Base-by-base conservation (phyloP, 805 yeast genomes). In the Candida adriatica region DNA sequence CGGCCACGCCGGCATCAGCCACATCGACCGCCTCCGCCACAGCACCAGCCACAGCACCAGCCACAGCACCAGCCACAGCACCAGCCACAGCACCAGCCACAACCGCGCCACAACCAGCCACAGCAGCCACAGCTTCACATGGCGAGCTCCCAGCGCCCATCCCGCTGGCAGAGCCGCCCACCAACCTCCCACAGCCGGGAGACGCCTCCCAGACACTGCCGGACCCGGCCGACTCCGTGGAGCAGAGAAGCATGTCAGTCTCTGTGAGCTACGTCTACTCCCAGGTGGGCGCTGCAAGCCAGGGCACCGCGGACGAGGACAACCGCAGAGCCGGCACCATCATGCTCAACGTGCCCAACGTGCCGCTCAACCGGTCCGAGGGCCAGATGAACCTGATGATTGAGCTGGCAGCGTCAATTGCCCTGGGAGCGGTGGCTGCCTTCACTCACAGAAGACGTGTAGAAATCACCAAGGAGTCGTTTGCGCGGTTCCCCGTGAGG, bases 371-470 rank as follows among this genome's bases (percentile, higher is more conserved):
- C 36, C 73, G 78, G 32, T 79, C 76, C n/a, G 67, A 69, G 22
- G 65, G 73, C 11, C 47, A 41, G 21, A 60, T 79, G 19, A 77
- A 73, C 46, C 74, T 71, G 21, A 63, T 80, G 33, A 70, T 81
- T 9, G 62, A 78, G 17, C 56, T 80, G 35, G 86, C 87, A 2
- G 78, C 88, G 0, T 74, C 75, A 16, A 66, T 80, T 54, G 87
- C 87, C 1, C 64, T 78, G 51, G 60, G 79, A 24, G 74, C 84
- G 11, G 70, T 79, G 22, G 64, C 73, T 4, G 66, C 70, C 14
- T 64, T 69, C 24, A 27, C 43, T 2, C 58, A 68, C 18, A 62
- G 29, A 26, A 13, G 66, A 35, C 64, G 62, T 34, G 61, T 66
- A 13, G 61, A 66, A 22, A 62, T 78, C 4, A 59, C 79, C 0